A percentile compares a stretch with the other conserved stretches of the same genome.
Conservation (phyloP, 805 yeast genomes). For the Saturnispora bothae region DNA sequence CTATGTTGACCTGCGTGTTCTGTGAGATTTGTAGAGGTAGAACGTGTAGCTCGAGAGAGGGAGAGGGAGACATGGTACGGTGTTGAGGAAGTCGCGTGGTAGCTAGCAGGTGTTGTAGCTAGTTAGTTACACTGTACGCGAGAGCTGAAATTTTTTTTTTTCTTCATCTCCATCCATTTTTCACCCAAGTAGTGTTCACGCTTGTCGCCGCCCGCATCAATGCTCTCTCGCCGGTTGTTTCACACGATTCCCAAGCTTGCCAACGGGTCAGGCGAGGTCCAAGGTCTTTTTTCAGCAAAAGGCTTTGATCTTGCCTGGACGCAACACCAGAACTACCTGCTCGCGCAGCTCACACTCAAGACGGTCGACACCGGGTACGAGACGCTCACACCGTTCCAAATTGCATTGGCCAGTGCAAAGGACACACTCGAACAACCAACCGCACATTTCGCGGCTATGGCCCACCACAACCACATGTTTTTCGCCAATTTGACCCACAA, state of each 20-base stretch:
- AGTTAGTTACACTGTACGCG: too few species aligned
- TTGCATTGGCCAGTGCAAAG: slow-evolving; percentile 55
- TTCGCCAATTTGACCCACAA: slow-evolving; percentile 46
- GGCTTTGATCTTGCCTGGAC: slow-evolving; percentile 74
- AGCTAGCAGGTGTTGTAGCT: too few species aligned
- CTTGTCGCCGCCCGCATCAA: too few species aligned
- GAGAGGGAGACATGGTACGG: too few species aligned
- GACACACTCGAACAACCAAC: slow-evolving; percentile 53
- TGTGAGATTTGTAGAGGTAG: too few species aligned
- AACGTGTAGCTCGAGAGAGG: too few species aligned
- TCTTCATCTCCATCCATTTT: background rate
- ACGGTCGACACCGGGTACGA: slow-evolving; percentile 78
- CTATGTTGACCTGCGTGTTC: too few species aligned
- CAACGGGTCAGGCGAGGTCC: slow-evolving; percentile 35
- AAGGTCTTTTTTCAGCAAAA: slow-evolving; percentile 50
- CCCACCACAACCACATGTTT: slow-evolving; percentile 86
- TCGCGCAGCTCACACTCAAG: slow-evolving; percentile 47
- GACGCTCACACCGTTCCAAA: slow-evolving; percentile 62
- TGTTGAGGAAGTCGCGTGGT: too few species aligned
- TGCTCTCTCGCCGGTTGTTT: too few species aligned
- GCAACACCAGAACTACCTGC: slow-evolving; percentile 60
- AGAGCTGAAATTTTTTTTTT: too few species aligned
- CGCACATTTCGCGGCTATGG: slow-evolving; percentile 86
- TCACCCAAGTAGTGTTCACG: too few species aligned
- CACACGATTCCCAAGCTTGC: slow-evolving; percentile 5